Percentiles rank a stretch among this genome's conserved stretches.
Conservation (phyloP, 257 asterid species). For the Thymus quinquecostatus region DNA sequence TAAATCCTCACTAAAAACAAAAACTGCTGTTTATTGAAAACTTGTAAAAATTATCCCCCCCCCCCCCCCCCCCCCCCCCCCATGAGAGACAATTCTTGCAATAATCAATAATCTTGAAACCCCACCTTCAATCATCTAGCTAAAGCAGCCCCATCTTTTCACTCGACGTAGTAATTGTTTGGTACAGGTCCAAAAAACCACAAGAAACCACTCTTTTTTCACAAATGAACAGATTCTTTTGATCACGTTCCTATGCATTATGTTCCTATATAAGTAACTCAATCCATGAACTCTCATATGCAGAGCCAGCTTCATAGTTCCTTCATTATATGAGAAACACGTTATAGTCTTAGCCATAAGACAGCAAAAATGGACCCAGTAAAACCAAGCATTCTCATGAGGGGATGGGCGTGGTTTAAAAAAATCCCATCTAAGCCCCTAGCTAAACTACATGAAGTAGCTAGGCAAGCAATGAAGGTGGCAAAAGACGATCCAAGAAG, state of each 20-base stretch:
- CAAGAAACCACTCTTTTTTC: slow-evolving; percentile 19
- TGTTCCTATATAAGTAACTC: slow-evolving; percentile 42
- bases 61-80: slow-evolving; percentile 20
- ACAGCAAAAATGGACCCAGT: slow-evolving; percentile 41
- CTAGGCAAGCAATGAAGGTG: slow-evolving; percentile 37
- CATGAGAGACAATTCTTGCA: slow-evolving; percentile 30
- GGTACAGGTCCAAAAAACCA: slow-evolving; percentile 37
- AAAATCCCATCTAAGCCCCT: slow-evolving; percentile 28
- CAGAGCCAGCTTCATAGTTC: slow-evolving; percentile 17
- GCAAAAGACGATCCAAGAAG: slow-evolving; percentile 76
- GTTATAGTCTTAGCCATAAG: slow-evolving; percentile 4
- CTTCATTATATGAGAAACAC: slow-evolving; percentile 15
- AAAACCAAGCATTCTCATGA: slow-evolving; percentile 29
- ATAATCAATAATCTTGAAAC: background rate
- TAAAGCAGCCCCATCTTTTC: slow-evolving; percentile 37
- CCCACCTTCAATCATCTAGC: slow-evolving; percentile 40
- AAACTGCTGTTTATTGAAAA: slow-evolving; percentile 29
- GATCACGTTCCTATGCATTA: slow-evolving; percentile 30
- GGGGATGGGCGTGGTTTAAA: slow-evolving; percentile 42
- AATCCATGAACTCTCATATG: slow-evolving; percentile 27
- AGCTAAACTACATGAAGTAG: slow-evolving; percentile 41
- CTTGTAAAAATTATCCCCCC: background rate
- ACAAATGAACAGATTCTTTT: slow-evolving; percentile 40
- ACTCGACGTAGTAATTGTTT: slow-evolving; percentile 41
- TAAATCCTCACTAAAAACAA: slow-evolving; percentile 30